Percentiles rank a stretch among this genome's conserved stretches.
Conservation (phyloP, 768 basidiomycete species). For the Pleurotus salmoneostramineus region DNA sequence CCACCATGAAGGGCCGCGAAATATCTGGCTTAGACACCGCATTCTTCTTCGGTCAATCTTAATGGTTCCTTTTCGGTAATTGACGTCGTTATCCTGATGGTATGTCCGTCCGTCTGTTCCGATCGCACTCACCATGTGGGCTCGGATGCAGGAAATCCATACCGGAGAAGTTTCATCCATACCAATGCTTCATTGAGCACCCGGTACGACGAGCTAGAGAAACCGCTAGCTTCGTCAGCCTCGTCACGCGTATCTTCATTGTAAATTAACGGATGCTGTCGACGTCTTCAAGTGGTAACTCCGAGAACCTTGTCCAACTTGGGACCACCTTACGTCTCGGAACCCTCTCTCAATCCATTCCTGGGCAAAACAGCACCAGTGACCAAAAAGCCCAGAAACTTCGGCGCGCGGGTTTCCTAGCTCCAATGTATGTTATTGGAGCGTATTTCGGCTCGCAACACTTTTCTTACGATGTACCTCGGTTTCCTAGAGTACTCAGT, state of each 20-base stretch:
- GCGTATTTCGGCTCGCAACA: background rate
- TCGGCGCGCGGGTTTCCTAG: background rate
- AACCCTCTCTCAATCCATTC: background rate
- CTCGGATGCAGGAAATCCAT: background rate
- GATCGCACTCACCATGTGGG: background rate
- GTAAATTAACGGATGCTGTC: background rate
- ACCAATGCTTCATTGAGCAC: background rate
- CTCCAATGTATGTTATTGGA: background rate
- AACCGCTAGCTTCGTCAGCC: no score
- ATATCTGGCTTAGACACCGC: background rate
- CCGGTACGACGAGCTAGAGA: background rate
- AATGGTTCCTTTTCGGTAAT: constrained; percentile 1
- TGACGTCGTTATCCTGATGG: background rate
- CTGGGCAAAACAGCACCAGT: background rate
- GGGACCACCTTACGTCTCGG: background rate
- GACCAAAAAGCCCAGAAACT: background rate
- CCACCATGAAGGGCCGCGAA: background rate
- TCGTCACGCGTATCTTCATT: background rate
- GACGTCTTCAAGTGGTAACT: background rate
- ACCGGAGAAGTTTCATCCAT: background rate
- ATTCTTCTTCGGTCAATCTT: constrained; percentile 4
- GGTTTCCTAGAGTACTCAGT: background rate
- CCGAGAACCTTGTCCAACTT: background rate
- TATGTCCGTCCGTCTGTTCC: constrained; percentile 4
- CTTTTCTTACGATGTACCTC: background rate